Conservation (phyloP, 228 moss, liverwort and hornwort genomes). For the Sphagnum fallax region DNA sequence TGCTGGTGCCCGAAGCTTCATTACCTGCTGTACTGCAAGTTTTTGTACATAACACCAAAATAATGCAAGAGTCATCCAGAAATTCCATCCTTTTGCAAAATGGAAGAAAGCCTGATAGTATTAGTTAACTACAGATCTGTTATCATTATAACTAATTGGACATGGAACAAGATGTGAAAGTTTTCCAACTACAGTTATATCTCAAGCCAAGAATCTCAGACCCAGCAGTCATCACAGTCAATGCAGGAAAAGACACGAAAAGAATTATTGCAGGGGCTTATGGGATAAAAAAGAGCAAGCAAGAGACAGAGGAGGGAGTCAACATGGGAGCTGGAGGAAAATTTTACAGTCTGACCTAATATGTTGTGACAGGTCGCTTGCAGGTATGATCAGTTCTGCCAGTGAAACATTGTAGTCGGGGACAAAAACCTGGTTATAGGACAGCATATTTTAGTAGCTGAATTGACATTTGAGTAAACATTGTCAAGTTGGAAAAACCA, state of each 20-base stretch:
- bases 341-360: slow-evolving; percentile 49
- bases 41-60: neutral
- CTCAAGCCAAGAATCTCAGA: neutral
- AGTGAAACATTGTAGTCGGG: slow-evolving; percentile 94
- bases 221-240: neutral
- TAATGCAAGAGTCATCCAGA: neutral
- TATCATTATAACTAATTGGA: neutral
- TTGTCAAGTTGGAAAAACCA: neutral
- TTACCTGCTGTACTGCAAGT: slow-evolving; percentile 74
- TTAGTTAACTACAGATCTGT: neutral
- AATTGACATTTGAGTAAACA: neutral
- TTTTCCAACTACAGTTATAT: neutral
- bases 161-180: no score
- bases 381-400: slow-evolving; percentile 85
- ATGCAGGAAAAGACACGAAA: neutral
- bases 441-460: neutral
- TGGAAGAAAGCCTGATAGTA: no score
- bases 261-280: neutral
- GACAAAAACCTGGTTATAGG: slow-evolving; percentile 58
- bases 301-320: neutral
- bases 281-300: neutral
- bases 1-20: slow-evolving; percentile 93
- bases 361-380: slow-evolving; percentile 88
- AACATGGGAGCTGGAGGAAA: neutral
- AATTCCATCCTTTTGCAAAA: neutral